Evolutionary conservation across 441 rosid genomes (phyloP).

Genomic region (Iberis amara): DNA sequence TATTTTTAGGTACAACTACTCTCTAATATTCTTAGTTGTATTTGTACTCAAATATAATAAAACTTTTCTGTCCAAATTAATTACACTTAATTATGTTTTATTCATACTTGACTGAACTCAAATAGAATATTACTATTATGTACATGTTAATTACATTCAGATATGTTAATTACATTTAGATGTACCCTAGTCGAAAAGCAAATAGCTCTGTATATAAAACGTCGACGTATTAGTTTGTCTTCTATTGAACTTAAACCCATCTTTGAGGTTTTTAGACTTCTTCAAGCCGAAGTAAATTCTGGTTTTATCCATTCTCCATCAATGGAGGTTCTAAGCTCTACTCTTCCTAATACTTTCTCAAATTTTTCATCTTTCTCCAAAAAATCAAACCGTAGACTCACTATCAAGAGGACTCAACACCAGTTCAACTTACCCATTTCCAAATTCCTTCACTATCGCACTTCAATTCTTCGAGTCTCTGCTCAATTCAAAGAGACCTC

Average conservation of each 20-base stretch:
- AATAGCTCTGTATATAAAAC: neutral
- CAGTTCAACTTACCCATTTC: slow-evolving; percentile 28
- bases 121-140: too few relatives aligned
- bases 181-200: too few relatives aligned
- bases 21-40: too few relatives aligned
- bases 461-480: slow-evolving; percentile 36
- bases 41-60: too few relatives aligned
- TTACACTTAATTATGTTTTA: too few relatives aligned
- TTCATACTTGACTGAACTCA: too few relatives aligned
- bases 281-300: neutral
- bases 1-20: too few relatives aligned
- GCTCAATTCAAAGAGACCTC: slow-evolving; percentile 51
- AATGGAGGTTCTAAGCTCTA: slow-evolving; percentile 45
- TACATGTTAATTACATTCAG: too few relatives aligned
- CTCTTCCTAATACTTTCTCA: slow-evolving; percentile 25
- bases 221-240: neutral
- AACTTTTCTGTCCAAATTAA: too few relatives aligned
- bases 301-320: slow-evolving; percentile 1
- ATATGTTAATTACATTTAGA: too few relatives aligned
- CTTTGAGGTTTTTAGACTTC: slow-evolving; percentile 8
- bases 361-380: slow-evolving; percentile 32
- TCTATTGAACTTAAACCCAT: slow-evolving; percentile 26
- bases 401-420: slow-evolving; percentile 24
- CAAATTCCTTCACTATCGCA: slow-evolving; percentile 23
- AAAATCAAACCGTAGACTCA: slow-evolving; percentile 25